Evolutionary conservation across 2,329 filamentous ascomycete genomes (phyloP), one percentile per base, ranked within the genome.

Genomic region (Stenocarpella maydis): DNA sequence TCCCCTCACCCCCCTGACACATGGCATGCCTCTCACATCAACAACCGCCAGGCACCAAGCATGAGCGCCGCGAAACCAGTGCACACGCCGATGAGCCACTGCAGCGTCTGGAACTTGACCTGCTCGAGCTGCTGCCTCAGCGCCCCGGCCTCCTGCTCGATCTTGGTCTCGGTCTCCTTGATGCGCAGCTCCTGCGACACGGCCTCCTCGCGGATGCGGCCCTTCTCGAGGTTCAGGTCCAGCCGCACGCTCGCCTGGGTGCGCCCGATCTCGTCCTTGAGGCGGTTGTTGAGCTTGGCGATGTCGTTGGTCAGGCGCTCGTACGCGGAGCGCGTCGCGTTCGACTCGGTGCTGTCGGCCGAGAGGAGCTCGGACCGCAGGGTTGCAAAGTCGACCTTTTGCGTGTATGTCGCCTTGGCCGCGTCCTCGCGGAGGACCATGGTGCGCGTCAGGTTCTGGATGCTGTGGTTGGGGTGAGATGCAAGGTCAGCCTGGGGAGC

Each of bases 381-480:
- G 84, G 98, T 98, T 71, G 95, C 95, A 78, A 99, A 98, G 82
- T 99, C 96, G 72, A 98, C 96, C 81, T 98, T 98, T 79, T 98
- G 90, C 2, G 90, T 91, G 79, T 92, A 92, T 3, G 89, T 91
- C 34, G 92, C 91, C 77, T 93, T 92, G 76, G 93, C 92, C 72
- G 93, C 89, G 82, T 97, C 96, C 82, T 99, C 96, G 77, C 95
- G 93, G 55, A 97, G 88, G 50, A 99, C 96, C 96, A 99, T 99
- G 19, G 95, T 98, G 73, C 95, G 91, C 0, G 95, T 98, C 61
- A 99, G 87, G 81, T 98, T 98, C 80, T 98, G 95, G 75, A 99
- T 98, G 78, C 93, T 93, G 73, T 10, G 12, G 2, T 19, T 31
- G 12, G 39, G 63, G 64, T n/a, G 65, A 60, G 31, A 15, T 15